Evolutionary conservation across 805 yeast genomes (phyloP), one percentile per base, ranked within the genome.

Genomic region (Saturnispora quitensis): DNA sequence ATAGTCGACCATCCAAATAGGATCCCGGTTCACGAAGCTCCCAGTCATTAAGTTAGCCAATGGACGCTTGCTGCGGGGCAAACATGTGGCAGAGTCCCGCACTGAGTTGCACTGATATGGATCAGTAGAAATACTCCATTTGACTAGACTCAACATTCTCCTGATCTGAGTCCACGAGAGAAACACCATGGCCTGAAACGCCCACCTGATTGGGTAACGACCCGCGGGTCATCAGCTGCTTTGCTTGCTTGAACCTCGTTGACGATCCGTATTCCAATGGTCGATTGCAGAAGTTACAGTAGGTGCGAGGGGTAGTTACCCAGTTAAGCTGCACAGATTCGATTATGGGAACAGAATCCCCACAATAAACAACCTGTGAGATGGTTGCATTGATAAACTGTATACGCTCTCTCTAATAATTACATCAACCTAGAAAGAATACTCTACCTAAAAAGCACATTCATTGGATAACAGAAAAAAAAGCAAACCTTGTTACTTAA

Each of bases 251-350:
- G 18, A 8, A 38, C 24, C 42, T 20, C 13, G 8, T 38, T 10
- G 12, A 38, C 9, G 6, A 18, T 20, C 42, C 22, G 7, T 31
- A 31, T 31, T 18, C 22, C 9, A 38, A 38, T 38, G 42, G 18
- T 38, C 24, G 42, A 33, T 33, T 47, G 43, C 38, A 40, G 17
- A 28, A 22, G 49, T 48, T 48, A 27, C 42, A 48, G 40, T 48
- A 48, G 51, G 51, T 48, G 51, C 51, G 47, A 49, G 51, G 51
- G 51, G 51, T 49, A 43, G 47, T 43, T 49, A 27, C 51, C 51
- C 51, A 28, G 22, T 42, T 35, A 43, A 49, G 44, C 47, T 34
- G 42, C 47, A 22, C 17, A 40, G 24, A n/a, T 24, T 43, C 25
- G 47, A 20, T 15, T n/a, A 27, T 8, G n/a, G 40, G 9, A 4